Evolutionary conservation across 352 stramenopile species (phyloP).

Genomic region (Pythium aristosporum): DNA sequence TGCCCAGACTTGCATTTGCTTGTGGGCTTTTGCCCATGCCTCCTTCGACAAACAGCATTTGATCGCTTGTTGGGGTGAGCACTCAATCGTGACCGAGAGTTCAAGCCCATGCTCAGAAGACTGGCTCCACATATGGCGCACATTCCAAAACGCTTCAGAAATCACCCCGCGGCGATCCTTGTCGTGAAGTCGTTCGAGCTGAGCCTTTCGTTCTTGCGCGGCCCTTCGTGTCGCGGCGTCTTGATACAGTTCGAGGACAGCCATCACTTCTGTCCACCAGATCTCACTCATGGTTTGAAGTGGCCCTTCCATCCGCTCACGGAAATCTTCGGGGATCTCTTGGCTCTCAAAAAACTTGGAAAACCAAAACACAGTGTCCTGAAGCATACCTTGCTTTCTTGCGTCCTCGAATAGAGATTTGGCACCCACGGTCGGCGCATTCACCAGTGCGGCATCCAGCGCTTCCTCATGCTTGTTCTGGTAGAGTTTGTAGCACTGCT

Average conservation of each 20-base stretch:
- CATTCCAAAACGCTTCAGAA: neutral
- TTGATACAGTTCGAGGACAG: neutral
- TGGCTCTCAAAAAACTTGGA: constrained; percentile 1
- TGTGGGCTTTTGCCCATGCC: neutral
- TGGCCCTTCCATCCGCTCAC: constrained; percentile 1
- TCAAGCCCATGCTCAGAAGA: neutral
- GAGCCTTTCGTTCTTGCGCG: neutral
- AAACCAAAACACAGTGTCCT: neutral
- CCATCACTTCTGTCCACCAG: neutral
- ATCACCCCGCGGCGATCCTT: neutral
- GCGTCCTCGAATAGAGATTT: constrained; percentile 2
- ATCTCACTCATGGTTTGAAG: neutral
- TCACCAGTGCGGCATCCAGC: neutral
- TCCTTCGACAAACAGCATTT: neutral
- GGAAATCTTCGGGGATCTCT: constrained; percentile 4
- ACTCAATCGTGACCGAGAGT: neutral
- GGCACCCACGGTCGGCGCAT: neutral
- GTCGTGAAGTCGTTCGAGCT: neutral
- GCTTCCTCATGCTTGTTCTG: neutral
- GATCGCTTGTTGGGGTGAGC: neutral
- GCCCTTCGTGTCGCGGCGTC: neutral
- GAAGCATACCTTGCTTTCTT: neutral
- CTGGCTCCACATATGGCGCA: neutral
- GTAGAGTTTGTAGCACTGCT: constrained; percentile 5
- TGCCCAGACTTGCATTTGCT: constrained; percentile 4